Evolutionary conservation across 2,329 filamentous ascomycete species (phyloP), one percentile per base, ranked within the genome.

Genomic region (Penicillium sp.): DNA sequence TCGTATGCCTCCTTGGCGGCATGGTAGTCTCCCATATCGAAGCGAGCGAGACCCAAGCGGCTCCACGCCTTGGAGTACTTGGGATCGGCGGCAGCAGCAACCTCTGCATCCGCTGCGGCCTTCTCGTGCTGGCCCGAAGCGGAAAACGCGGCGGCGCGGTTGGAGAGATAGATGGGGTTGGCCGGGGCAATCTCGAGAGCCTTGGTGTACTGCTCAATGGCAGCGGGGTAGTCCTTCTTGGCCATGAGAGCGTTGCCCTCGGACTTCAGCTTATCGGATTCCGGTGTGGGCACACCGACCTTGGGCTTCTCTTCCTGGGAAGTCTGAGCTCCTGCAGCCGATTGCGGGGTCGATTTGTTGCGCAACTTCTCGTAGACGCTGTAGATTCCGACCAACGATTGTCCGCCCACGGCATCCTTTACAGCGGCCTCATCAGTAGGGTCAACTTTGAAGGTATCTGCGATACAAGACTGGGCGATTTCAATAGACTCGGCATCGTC

Each of bases 31-130:
- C 92, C 93, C 50, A 97, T 84, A 16, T 93, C 93, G 76, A 93
- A 99, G 60, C 89, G 86, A 43, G 94, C 94, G 39, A 97, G 87
- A 21, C 94, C 94, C 21, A 99, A 83, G 60, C 94, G 86, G 66
- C 90, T 94, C 94, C 94, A 99, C 16, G 92, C 94, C 80, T 99
- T 97, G 65, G 92, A 96, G 82, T 97, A 99, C 73, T 86, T 87
- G 13, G 94, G 91, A 75, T 99, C 94, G 53, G 92, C 84, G 56
- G 86, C 84, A 55, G 94, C 90, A 54, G 94, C 94, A 63, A 94
- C 85, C 79, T 97, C 93, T 46, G 94, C 94, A 75, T 99, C 94
- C 60, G 87, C 82, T 67, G 86, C 87, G 13, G 94, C 94, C 61
- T 89, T 87, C 60, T 88, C 86, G 79, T 97, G 92, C 77, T 96